Conservation (phyloP, 768 basidiomycete species). For the Lactifluus pinguis region DNA sequence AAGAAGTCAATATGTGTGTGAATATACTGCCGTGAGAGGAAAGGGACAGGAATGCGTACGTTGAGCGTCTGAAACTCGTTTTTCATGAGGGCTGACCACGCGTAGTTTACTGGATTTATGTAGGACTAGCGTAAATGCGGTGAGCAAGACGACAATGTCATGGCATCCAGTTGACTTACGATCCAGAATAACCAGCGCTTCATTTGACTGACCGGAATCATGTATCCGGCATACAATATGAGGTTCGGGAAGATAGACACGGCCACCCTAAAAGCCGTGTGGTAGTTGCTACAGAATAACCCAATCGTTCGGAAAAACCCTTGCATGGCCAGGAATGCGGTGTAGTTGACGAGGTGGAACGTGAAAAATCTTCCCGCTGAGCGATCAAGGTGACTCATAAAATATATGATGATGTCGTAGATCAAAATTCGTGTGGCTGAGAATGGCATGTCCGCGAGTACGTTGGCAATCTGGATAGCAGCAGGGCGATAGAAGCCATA, state of each 20-base stretch:
- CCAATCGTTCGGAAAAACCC: conserved; percentile 79
- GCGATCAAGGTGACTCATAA: conserved; percentile 46
- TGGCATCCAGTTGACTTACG: conserved; percentile 30
- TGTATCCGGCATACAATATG: conserved; percentile 63
- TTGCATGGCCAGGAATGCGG: conserved; percentile 66
- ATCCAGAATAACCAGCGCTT: conserved; percentile 88
- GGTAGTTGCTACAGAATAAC: conserved; percentile 43
- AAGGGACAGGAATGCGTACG: conserved; percentile 26
- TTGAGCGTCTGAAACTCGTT: conserved; percentile 72
- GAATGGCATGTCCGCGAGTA: conserved; percentile 62
- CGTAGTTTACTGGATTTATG: conserved; percentile 49
- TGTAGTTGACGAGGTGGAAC: conserved; percentile 57
- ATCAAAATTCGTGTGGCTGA: conserved; percentile 50
- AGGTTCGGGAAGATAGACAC: conserved; percentile 55
- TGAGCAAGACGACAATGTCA: conserved; percentile 17
- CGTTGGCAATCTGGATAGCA: conserved; percentile 57
- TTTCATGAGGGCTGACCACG: conserved; percentile 71
- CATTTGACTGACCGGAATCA: conserved; percentile 59
- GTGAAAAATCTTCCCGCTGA: conserved; percentile 42
- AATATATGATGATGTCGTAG: conserved; percentile 62
- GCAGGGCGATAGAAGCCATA: conserved; percentile 64
- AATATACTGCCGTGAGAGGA: conserved; percentile 26
- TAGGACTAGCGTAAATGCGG: conserved; percentile 51
- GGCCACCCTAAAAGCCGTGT: conserved; percentile 40
- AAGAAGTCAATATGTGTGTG: neutral